These are phyloP conservation scores for Exophiala dermatitidis DNA, from an alignment of 2,329 filamentous ascomycete genomes.

Conservation along the genomic window DNA sequence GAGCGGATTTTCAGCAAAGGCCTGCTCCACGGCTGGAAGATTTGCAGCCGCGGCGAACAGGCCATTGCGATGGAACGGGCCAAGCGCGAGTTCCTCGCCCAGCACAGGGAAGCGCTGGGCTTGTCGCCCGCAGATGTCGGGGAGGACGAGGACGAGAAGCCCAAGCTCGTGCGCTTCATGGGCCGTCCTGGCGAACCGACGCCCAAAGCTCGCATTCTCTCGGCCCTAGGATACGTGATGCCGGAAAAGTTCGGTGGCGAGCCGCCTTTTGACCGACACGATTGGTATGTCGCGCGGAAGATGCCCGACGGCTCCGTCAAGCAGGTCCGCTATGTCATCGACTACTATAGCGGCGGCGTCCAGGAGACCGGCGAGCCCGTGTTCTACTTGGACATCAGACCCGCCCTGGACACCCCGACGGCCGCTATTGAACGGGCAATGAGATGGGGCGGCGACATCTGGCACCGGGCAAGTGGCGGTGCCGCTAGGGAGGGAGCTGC, in stretches of 20 bases:
- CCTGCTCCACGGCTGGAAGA: slow-evolving; percentile 62
- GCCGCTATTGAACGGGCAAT: slow-evolving; percentile 75
- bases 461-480: slow-evolving; percentile 81
- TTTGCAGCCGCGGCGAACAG: slow-evolving; percentile 67
- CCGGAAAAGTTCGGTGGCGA: slow-evolving; percentile 73
- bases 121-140: neutral
- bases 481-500: slow-evolving; percentile 44
- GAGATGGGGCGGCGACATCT: slow-evolving; percentile 86
- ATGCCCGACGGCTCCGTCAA: slow-evolving; percentile 57
- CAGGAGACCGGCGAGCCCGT: slow-evolving; percentile 84
- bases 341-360: slow-evolving; percentile 82
- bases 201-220: slow-evolving; percentile 80
- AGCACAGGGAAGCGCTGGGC: slow-evolving; percentile 32
- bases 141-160: slow-evolving; percentile 39
- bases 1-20: slow-evolving; percentile 77
- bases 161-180: slow-evolving; percentile 77
- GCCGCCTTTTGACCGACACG: slow-evolving; percentile 90
- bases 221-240: slow-evolving; percentile 70
- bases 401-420: slow-evolving; percentile 73
- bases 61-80: slow-evolving; percentile 52
- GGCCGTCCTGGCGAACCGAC: slow-evolving; percentile 83
- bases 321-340: slow-evolving; percentile 89
- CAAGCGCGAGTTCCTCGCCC: slow-evolving; percentile 35
- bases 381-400: slow-evolving; percentile 90
- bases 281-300: slow-evolving; percentile 84